A percentile compares a stretch with the other conserved stretches of the same genome.
phyloP scores from a whole-genome alignment of 1,139 yeast species.

The Suhomyces ambrosiae region DNA sequence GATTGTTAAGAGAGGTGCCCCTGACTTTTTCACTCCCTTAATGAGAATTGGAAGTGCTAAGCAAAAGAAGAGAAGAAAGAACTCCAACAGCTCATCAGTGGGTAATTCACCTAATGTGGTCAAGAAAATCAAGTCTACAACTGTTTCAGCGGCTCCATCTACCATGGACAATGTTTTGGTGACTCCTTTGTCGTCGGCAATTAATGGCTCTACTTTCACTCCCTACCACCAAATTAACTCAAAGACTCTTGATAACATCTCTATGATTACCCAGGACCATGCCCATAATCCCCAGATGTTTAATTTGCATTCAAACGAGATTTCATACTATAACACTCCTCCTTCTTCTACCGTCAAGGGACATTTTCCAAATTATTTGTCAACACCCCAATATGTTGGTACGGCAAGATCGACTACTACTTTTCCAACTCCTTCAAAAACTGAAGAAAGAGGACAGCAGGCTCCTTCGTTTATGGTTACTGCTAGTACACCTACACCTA shows the following conservation, averaged over 20 bases:
- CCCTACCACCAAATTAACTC: slow-evolving; percentile 32
- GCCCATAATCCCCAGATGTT: slow-evolving; percentile 8
- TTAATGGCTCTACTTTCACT: slow-evolving; percentile 19
- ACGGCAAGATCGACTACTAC: slow-evolving; percentile 5
- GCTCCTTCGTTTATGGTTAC: slow-evolving; percentile 8
- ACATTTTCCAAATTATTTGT: slow-evolving; percentile 17
- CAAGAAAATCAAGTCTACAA: slow-evolving; percentile 7
- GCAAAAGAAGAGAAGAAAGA: slow-evolving; percentile 18
- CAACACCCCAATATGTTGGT: slow-evolving; percentile 15
- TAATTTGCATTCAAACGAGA: slow-evolving; percentile 1
- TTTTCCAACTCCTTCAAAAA: slow-evolving; percentile 13
- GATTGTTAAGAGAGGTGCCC: slow-evolving; percentile 46
- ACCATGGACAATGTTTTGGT: slow-evolving; percentile 18
- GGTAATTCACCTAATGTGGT: slow-evolving; percentile 11
- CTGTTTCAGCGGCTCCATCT: slow-evolving; percentile 5
- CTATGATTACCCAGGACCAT: slow-evolving; percentile 27
- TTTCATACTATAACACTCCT: slow-evolving; percentile 22
- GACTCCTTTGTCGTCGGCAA: slow-evolving; percentile 27
- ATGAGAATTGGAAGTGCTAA: slow-evolving; percentile 46
- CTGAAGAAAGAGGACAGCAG: slow-evolving; percentile 2
- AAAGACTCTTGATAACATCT: slow-evolving; percentile 41
- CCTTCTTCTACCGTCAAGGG: slow-evolving; percentile 22
- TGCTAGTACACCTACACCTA: slow-evolving; percentile 10
- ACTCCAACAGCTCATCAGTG: slow-evolving; percentile 11
- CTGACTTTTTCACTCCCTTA: slow-evolving; percentile 49